Base-by-base conservation (phyloP, 352 stramenopile genomes). In the Globisporangium uncinulatum region DNA sequence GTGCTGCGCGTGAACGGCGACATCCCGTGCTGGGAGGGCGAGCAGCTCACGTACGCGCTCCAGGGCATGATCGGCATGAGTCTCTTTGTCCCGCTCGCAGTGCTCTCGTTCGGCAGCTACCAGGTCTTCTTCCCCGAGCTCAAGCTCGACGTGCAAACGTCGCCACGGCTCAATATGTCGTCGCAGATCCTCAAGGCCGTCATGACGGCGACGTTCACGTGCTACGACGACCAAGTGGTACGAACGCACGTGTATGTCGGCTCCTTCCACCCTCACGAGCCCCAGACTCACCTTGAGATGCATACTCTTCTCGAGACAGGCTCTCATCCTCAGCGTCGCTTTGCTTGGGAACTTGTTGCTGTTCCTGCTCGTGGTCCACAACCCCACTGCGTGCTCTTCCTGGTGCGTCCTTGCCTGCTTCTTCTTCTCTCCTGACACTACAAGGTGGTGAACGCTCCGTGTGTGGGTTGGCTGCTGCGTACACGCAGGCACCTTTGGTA, bases 81-180 rank as follows among this genome's bases (percentile, higher is more conserved):
- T 49, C 21, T 71, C 21, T 76, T 76, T 37, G 59, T 73, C n/a
- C 65, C 65, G 17, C 57, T 73, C 0, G 65, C 69, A 1, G 65
- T 76, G 32, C 63, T 76, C 9, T 65, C 65, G 17, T 72, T 69
- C 31, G 65, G 69, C 17, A 76, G 69, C 37, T 72, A 76, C 42
- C 69, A 76, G 45, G 59, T 76, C 0, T 72, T 72, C 34, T 71
- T 77, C 44, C 69, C 66, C 0, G 63, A 77, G 45, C 56, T 77
- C 8, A 72, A 77, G 36, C 63, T 77, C 21, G 69, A 77, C 17
- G 68, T 74, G 17, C 66, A 77, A 48, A 67, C 62, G 2, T 74
- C 66, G 15, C 66, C 69, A 13, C 31, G 70, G 20, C 62, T 78
- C n/a, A 71, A 68, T 6, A 66, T 77, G 37, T 64, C 61, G 17